A percentile compares a stretch with the other conserved stretches of the same genome.
Conservation (phyloP, 139 green algal species). For the Micromonas pusilla region DNA sequence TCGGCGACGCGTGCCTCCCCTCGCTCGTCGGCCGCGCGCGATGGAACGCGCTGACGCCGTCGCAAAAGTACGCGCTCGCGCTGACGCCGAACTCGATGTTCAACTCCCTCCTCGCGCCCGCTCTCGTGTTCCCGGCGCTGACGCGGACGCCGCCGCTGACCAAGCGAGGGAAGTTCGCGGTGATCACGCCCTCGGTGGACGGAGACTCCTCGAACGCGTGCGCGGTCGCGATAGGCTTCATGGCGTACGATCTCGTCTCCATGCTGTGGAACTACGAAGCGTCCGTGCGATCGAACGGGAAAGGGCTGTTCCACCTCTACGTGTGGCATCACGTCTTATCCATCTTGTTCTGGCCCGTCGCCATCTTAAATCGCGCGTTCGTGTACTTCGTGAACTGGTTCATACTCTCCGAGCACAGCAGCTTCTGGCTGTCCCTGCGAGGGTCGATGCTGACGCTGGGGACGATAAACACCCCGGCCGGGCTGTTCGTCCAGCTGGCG, state of each 20-base stretch:
- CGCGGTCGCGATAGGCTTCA: not conserved
- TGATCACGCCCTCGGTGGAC: not conserved
- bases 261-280: not conserved
- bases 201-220: not conserved
- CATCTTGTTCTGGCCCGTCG: not conserved
- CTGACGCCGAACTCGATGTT: not conserved
- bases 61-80: not conserved
- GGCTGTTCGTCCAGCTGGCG: not conserved
- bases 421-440: not conserved
- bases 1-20: too few relatives aligned
- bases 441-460: not conserved
- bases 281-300: not conserved
- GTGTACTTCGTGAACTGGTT: slow-evolving; percentile 7
- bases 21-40: too few relatives aligned
- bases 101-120: not conserved
- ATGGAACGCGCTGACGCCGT: not conserved
- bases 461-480: not conserved
- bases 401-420: not conserved
- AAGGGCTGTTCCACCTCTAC: not conserved
- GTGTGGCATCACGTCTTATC: slow-evolving; percentile 1
- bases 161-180: not conserved
- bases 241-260: slow-evolving; percentile 1
- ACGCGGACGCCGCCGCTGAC: not conserved
- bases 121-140: not conserved
- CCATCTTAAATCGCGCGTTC: not conserved